Evolutionary conservation across 2,329 filamentous ascomycete genomes (phyloP), one percentile per base, ranked within the genome.

Genomic region (Albifimbria verrucaria): DNA sequence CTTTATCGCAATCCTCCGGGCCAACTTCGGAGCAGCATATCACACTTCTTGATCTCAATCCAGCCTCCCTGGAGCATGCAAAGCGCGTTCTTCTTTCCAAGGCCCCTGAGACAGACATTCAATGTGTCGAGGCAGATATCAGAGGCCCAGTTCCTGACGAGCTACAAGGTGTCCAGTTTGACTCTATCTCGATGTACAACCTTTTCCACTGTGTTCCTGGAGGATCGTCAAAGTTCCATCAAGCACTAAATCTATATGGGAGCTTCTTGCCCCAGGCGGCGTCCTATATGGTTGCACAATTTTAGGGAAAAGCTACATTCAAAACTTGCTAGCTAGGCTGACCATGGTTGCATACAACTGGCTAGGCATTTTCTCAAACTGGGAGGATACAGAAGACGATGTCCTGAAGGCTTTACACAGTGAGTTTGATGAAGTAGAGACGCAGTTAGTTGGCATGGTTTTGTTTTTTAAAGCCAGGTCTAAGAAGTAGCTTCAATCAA

Each of bases 301-400:
- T 17, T 22, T 49, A 7, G 46, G 46, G 15, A 23, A 23, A 9
- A 49, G n/a, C 6, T n/a, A 26, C 6, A 26, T 26, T 17, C 7
- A 23, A n/a, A 49, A 26, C 25, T 49, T 7, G 23, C 28, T 49
- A 7, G 36, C 25, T 6, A 49, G n/a, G 12, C 42, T 49, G 25
- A 10, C 17, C 36, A 15, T 39, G 48, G 24, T 25, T 10, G 12
- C 25, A 39, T 50, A 47, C 39, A 36, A 44, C 49, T 26, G 22
- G 41, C 22, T 15, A 44, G 48, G 51, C 28, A 39, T 51, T 44
- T 51, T 53, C 39, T 17, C 53, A 41, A 45, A 39, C 43, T 49
- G 22, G 53, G 43, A 49, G 32, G 49, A 47, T 55, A 44, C 25
- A 39, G 46, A 23, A 50, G 43, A 49, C 32, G 49, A 47, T 55